Evolutionary conservation across 371 early-diverging fungal species (phyloP).

Genomic region (Homolaphlyctis polyrhiza): DNA sequence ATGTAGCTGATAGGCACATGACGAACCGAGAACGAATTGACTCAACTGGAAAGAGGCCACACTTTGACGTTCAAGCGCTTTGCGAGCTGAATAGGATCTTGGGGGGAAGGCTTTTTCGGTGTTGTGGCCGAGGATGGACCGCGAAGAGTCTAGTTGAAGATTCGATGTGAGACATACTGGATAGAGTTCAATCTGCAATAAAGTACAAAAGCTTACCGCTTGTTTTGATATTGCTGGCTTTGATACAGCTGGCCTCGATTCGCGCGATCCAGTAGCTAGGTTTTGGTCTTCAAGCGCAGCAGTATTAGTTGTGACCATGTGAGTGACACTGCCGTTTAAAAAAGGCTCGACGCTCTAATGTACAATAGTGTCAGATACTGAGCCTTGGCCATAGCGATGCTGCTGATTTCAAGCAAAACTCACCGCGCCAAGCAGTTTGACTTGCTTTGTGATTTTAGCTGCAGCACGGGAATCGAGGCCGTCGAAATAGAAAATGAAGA

Average conservation of each 20-base stretch:
- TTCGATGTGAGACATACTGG: not conserved
- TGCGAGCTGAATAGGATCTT: constrained; percentile 5
- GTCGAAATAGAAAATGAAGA: constrained; percentile 3
- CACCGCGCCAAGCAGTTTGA: constrained; percentile 13
- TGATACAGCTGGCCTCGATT: not conserved
- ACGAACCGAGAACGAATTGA: not conserved
- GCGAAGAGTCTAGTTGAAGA: not conserved
- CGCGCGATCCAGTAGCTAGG: not conserved
- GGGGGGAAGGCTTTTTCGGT: not conserved
- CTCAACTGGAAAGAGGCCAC: constrained; percentile 9
- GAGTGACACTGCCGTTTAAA: constrained; percentile 11
- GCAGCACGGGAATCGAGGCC: constrained; percentile 1
- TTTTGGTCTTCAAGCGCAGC: not conserved
- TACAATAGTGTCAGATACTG: not conserved
- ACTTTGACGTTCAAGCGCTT: constrained; percentile 6
- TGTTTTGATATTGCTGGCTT: not conserved
- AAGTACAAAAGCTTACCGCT: not conserved
- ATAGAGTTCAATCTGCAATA: not conserved
- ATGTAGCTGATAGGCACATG: not conserved
- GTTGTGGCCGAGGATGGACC: not conserved
- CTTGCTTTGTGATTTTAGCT: not conserved
- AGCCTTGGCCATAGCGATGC: not conserved
- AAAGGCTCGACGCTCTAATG: constrained; percentile 9
- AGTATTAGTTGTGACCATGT: constrained; percentile 10
- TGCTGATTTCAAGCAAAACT: not conserved